These are phyloP conservation scores for Magnaporthiopsis incrustans DNA, from an alignment of 2,329 filamentous ascomycete genomes.

Conservation along the genomic window DNA sequence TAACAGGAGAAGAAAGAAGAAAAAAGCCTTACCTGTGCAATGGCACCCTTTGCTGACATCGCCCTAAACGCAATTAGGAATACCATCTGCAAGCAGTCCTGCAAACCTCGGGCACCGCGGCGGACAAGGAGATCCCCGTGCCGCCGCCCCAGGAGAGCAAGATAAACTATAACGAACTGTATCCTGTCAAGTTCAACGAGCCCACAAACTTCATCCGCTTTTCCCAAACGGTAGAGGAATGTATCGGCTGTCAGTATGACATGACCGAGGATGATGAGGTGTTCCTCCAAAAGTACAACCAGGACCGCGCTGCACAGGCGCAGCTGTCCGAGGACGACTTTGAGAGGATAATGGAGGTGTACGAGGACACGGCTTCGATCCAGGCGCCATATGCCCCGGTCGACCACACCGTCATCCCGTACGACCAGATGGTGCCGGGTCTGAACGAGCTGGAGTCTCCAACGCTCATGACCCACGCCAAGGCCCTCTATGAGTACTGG, in stretches of 20 bases:
- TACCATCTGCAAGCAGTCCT: slow-evolving; percentile 85
- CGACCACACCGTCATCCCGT: slow-evolving; percentile 76
- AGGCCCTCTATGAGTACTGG: slow-evolving; percentile 87
- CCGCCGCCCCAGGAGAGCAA: slow-evolving; percentile 56
- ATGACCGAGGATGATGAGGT: slow-evolving; percentile 86
- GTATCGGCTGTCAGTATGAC: slow-evolving; percentile 82
- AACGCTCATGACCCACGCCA: slow-evolving; percentile 52
- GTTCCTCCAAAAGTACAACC: slow-evolving; percentile 78
- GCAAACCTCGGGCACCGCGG: slow-evolving; percentile 45
- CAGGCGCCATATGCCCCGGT: slow-evolving; percentile 85
- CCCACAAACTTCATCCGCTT: slow-evolving; percentile 94
- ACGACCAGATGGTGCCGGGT: slow-evolving; percentile 66
- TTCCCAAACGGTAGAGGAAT: slow-evolving; percentile 96
- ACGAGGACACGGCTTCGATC: slow-evolving; percentile 75
- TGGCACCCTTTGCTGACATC: slow-evolving; percentile 17
- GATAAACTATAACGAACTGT: slow-evolving; percentile 83
- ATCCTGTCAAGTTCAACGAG: slow-evolving; percentile 70
- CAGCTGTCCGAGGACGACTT: slow-evolving; percentile 85
- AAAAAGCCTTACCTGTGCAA: background rate
- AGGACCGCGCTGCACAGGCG: slow-evolving; percentile 50
- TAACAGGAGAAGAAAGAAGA: background rate
- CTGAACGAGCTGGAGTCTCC: slow-evolving; percentile 44
- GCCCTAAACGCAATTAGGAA: slow-evolving; percentile 53
- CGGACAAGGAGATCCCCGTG: slow-evolving; percentile 56
- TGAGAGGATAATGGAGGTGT: slow-evolving; percentile 89